Percentiles rank a stretch among this genome's conserved stretches.
phyloP scores from a whole-genome alignment of 2,329 filamentous ascomycete genomes.

The Aphanocladium album region DNA sequence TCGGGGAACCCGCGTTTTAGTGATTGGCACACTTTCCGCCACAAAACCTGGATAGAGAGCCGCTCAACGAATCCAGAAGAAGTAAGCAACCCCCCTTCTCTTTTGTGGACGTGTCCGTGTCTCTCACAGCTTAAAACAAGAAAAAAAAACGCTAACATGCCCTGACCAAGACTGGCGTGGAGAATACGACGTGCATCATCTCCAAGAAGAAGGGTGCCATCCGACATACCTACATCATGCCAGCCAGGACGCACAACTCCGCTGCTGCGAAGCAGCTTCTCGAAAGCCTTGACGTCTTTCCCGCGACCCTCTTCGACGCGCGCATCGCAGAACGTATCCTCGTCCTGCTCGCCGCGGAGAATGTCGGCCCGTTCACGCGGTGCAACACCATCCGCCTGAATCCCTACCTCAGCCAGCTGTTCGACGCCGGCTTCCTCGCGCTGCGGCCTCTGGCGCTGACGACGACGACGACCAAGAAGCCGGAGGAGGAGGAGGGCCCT shows the following conservation, averaged over 20 bases:
- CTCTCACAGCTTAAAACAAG: too few species aligned
- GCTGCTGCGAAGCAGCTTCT: neutral
- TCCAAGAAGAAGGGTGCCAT: neutral
- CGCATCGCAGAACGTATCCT: neutral
- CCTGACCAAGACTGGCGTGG: too few species aligned
- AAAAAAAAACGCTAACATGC: too few species aligned
- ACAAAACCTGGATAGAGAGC: too few species aligned
- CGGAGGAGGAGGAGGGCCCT: too few species aligned
- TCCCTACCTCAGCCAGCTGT: neutral
- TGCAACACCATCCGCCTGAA: neutral
- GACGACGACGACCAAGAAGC: too few species aligned
- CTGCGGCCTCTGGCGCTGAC: neutral
- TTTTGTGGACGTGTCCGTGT: too few species aligned
- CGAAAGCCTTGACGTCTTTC: neutral
- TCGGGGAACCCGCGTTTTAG: too few species aligned
- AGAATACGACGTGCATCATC: neutral
- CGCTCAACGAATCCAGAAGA: too few species aligned
- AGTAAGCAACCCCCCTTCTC: too few species aligned
- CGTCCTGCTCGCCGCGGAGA: neutral
- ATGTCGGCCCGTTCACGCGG: neutral
- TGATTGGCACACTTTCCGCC: too few species aligned
- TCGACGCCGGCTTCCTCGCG: neutral
- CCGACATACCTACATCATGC: neutral
- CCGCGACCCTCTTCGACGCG: neutral
- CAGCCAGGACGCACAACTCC: neutral